These are phyloP conservation scores for Pseudomonodictys pantanalensis DNA, from an alignment of 495 filamentous ascomycete species.

Conservation along the genomic window DNA sequence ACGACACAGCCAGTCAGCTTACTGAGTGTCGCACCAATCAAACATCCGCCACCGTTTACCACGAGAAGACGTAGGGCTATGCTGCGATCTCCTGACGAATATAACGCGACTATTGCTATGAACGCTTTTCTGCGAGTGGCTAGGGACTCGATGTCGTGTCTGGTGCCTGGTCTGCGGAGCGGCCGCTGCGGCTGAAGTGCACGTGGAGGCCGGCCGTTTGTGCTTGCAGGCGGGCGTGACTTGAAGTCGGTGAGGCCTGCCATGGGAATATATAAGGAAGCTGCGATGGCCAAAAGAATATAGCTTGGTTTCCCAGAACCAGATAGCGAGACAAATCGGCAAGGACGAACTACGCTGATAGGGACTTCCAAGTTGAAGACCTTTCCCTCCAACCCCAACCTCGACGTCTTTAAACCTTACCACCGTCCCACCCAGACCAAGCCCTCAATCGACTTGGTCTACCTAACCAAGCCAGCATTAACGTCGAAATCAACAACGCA, in stretches of 20 bases:
- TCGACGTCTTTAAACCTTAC: constrained; percentile 42
- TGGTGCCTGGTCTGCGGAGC: no score
- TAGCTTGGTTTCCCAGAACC: no score
- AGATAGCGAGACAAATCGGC: constrained; percentile 37
- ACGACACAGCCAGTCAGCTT: background rate
- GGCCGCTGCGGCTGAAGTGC: no score
- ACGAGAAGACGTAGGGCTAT: no score
- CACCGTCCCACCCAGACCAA: background rate
- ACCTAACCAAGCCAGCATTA: background rate
- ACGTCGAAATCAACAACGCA: background rate
- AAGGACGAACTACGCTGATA: constrained; percentile 37
- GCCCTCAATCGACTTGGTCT: background rate
- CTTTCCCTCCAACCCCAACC: no score
- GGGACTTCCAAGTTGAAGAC: constrained; percentile 41
- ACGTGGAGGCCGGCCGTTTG: no score
- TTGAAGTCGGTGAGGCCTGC: no score
- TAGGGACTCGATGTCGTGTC: background rate
- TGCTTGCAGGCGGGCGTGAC: no score
- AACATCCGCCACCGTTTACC: background rate
- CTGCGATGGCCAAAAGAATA: no score
- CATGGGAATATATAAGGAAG: no score
- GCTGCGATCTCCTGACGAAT: background rate
- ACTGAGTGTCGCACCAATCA: background rate
- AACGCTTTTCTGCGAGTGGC: background rate
- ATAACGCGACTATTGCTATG: background rate